Evolutionary conservation across 805 yeast species (phyloP).

Genomic region (Wickerhamomyces chaumierensis): DNA sequence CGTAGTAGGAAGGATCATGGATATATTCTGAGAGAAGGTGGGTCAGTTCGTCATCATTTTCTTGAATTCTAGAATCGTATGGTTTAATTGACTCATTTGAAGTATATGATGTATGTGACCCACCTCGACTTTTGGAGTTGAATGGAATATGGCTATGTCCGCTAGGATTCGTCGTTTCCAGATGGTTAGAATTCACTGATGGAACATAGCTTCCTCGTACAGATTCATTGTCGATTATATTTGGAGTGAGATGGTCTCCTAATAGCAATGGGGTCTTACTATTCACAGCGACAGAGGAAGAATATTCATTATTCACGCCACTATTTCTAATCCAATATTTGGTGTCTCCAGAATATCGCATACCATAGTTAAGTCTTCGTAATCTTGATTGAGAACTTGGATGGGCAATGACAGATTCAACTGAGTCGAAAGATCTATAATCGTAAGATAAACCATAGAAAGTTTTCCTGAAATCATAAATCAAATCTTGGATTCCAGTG

Average conservation of each 20-base stretch:
- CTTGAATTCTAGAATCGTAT: background rate
- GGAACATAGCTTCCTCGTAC: slow-evolving; percentile 16
- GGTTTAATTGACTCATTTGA: background rate
- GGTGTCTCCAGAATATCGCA: slow-evolving; percentile 72
- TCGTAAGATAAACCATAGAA: slow-evolving; percentile 65
- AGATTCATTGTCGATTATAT: slow-evolving; percentile 6
- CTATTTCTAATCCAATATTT: slow-evolving; percentile 55
- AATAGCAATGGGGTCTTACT: slow-evolving; percentile 10
- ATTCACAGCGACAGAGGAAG: slow-evolving; percentile 1
- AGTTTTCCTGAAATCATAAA: slow-evolving; percentile 64
- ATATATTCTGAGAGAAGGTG: slow-evolving; percentile 18
- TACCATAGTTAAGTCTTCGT: slow-evolving; percentile 71
- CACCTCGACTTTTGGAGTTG: too few relatives aligned
- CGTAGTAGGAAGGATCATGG: slow-evolving; percentile 25
- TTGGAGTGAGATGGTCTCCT: background rate
- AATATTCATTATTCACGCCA: background rate
- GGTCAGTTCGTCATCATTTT: slow-evolving; percentile 1
- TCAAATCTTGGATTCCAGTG: slow-evolving; percentile 64
- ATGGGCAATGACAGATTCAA: slow-evolving; percentile 56
- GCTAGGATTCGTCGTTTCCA: too few relatives aligned
- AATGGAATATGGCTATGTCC: too few relatives aligned
- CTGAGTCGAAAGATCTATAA: slow-evolving; percentile 74
- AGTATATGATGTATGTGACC: background rate
- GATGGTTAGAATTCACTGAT: slow-evolving; percentile 7
- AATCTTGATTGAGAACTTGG: slow-evolving; percentile 53